Base-by-base conservation (phyloP, 192 early-diverging fungal genomes). In the Coemansia sp. region DNA sequence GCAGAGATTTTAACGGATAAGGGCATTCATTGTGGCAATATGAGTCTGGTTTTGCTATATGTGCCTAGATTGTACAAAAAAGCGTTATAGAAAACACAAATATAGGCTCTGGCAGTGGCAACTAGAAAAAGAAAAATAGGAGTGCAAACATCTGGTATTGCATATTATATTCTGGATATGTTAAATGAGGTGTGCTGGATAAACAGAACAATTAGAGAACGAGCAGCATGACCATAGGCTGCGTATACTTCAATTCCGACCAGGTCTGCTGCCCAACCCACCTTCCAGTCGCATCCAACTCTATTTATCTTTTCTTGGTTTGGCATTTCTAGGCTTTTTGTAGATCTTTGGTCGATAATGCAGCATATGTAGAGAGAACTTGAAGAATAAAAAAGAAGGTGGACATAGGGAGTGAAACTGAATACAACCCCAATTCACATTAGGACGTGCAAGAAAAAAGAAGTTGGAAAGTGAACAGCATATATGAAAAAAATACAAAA, bases 171-270 rank as follows among this genome's bases (percentile, higher is more conserved):
- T 37, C 54, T 56, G 54, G 21, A 56, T 56, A 18, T 36, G 19
- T 4, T 32, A 32, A 11, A 52, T 49, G 22, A 26, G 54, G 12
- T 22, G 54, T 18, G 26, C 54, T 56, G 54, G 54, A 2, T 56
- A 56, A 56, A 56, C 54, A 56, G 54, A 36, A 56, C 54, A 56
- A 56, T 56, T 7, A 13, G 5, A 9, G 51, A 11, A 16, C 47
- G n/a, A 56, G 54, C 21, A 56, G 54, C 32, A 26, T 41, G 39
- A 59, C 39, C 57, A 40, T 9, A 59, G 57, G 37, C 39, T 26
- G 57, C 39, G 16, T 26, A 2, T 3, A 15, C 6, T 49, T 16
- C 47, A 49, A 49, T 49, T 15, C 47, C 47, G 47, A 49, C 16
- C 7, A 49, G 6, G n/a, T 18, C 47, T 49, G n/a, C 16, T 13